Evolutionary conservation across 148 eudicot genomes (phyloP).

Genomic region (Linanthus parryae): DNA sequence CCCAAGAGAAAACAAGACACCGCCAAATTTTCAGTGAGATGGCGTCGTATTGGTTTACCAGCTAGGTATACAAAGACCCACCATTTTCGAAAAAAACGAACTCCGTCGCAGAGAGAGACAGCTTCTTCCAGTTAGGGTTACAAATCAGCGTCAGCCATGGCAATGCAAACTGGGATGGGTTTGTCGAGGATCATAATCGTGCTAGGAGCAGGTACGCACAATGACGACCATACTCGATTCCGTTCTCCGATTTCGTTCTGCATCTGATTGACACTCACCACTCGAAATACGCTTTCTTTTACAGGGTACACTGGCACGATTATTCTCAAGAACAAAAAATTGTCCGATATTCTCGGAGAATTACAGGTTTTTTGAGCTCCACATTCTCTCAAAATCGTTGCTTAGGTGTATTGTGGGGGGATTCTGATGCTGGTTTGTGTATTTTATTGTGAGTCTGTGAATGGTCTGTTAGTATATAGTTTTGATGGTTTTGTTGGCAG

Average conservation of each 20-base stretch:
- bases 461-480: too few relatives aligned
- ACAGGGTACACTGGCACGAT: constrained; percentile 81
- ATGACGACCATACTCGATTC: neutral
- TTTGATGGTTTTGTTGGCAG: constrained; percentile 25
- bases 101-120: too few relatives aligned
- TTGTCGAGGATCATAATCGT: constrained; percentile 50
- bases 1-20: too few relatives aligned
- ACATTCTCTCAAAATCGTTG: neutral
- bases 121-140: neutral
- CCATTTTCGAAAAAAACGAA: too few relatives aligned
- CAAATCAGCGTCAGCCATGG: constrained; percentile 32
- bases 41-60: too few relatives aligned
- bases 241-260: neutral
- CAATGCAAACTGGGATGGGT: constrained; percentile 63
- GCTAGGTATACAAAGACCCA: too few relatives aligned
- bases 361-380: constrained; percentile 47
- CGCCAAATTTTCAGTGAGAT: too few relatives aligned
- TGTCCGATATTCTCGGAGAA: constrained; percentile 73
- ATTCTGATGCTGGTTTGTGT: too few relatives aligned
- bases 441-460: too few relatives aligned
- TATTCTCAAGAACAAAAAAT: constrained; percentile 56
- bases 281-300: constrained; percentile 4
- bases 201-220: constrained; percentile 41
- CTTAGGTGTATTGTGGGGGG: neutral
- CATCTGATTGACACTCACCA: neutral